Base-by-base conservation (phyloP, 345 rosid species). In the Citrus reticulata region DNA sequence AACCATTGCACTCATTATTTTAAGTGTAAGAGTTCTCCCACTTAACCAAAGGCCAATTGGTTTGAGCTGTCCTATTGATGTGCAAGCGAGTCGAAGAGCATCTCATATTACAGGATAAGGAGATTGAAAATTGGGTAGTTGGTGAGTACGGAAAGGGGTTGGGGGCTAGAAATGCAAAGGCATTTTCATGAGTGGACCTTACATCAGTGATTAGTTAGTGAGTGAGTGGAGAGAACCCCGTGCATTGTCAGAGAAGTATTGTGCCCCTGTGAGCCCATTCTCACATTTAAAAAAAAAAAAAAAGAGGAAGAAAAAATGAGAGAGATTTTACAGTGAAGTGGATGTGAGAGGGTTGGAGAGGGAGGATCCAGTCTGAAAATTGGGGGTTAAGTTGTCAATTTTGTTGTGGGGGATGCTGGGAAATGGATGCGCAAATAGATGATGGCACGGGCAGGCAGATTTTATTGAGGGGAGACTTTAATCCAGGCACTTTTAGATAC, bases 361-460 rank as follows among this genome's bases (percentile, higher is more conserved):
- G 4, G 39, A 16, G 61, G 29, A 55, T 49, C 59, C 55, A n/a
- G 54, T 66, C 59, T 72, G n/a, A 20, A 39, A 72, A 3, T 13
- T 9, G 40, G 58, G 63, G 65, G 81, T 70, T 77, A 64, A 63
- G 86, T 25, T 80, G 83, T 78, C 77, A 77, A 63, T 74, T 34
- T 67, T 62, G 40, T 0, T 27, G 81, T 68, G 81, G 58, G 58
- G 63, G 75, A 49, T 80, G 46, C 65, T 29, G 60, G 77, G 59
- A 46, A 68, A 76, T 60, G 34, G 60, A 39, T 68, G 76, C n/a
- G 73, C 70, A 72, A 34, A 20, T 64, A 65, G 77, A 11, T 42
- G n/a, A 76, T 57, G 73, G 42, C 40, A 51, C 59, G 74, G 82
- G 35, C 51, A 58, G 66, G 67, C 25, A 65, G 46, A 73, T 66